Evolutionary conservation across 2,329 filamentous ascomycete genomes (phyloP).

Genomic region (Sporothrix pseudoabietina): DNA sequence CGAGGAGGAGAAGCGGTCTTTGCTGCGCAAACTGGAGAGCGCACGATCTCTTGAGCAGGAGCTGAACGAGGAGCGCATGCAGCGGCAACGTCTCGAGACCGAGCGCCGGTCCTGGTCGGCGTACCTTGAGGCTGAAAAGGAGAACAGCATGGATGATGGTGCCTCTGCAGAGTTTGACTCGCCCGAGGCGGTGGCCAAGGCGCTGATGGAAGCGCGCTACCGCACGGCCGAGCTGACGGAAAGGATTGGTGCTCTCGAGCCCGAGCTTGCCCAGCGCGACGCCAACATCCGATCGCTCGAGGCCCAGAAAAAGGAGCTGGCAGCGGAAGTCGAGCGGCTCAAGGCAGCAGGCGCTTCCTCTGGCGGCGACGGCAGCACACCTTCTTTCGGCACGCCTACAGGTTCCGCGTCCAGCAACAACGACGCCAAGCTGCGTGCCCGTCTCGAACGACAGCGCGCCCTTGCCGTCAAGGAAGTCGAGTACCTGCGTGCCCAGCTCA

Average conservation of each 20-base stretch:
- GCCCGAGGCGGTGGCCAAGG: slow-evolving; percentile 82
- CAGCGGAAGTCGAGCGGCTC: slow-evolving; percentile 69
- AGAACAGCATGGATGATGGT: slow-evolving; percentile 58
- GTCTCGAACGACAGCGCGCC: slow-evolving; percentile 81
- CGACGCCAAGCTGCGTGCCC: slow-evolving; percentile 66
- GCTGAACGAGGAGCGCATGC: slow-evolving; percentile 75
- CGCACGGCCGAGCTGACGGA: slow-evolving; percentile 80
- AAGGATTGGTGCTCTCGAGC: slow-evolving; percentile 74
- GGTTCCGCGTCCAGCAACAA: slow-evolving; percentile 36
- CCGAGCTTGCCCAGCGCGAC: slow-evolving; percentile 76
- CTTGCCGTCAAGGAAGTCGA: slow-evolving; percentile 91
- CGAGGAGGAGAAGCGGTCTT: slow-evolving; percentile 86
- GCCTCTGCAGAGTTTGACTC: slow-evolving; percentile 80
- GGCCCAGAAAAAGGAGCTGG: slow-evolving; percentile 65
- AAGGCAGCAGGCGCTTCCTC: slow-evolving; percentile 49
- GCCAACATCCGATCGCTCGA: slow-evolving; percentile 72
- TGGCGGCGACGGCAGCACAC: slow-evolving; percentile 37
- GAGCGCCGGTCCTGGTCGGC: slow-evolving; percentile 85
- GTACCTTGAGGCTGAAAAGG: slow-evolving; percentile 72
- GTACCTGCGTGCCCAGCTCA: slow-evolving; percentile 88
- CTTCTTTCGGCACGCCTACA: not conserved
- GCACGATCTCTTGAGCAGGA: slow-evolving; percentile 75
- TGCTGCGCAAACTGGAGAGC: slow-evolving; percentile 75
- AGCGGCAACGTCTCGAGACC: slow-evolving; percentile 84
- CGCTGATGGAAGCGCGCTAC: slow-evolving; percentile 78